A percentile compares a stretch with the other conserved stretches of the same genome.
Conservation (phyloP, 1,139 yeast genomes). For the Dujonia santamariae region DNA sequence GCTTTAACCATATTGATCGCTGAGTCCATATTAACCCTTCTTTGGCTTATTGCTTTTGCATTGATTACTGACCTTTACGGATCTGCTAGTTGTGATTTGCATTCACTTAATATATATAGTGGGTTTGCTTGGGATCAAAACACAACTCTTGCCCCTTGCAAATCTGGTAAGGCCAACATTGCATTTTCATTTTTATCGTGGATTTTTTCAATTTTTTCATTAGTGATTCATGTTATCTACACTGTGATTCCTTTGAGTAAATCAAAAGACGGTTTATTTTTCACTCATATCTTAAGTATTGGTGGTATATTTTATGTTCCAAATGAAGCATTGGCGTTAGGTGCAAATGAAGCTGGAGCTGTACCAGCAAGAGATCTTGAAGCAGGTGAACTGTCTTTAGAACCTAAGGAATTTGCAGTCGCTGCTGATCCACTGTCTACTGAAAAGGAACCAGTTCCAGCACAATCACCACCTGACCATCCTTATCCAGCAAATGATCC, state of each 20-base stretch:
- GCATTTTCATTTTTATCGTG: slow-evolving; percentile 29
- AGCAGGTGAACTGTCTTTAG: slow-evolving; percentile 6
- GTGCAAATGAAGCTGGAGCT: slow-evolving; percentile 1
- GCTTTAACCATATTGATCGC: slow-evolving; percentile 15
- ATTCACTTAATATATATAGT: slow-evolving; percentile 2
- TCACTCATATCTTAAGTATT: neutral
- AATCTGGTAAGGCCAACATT: slow-evolving; percentile 24
- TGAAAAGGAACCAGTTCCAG: neutral
- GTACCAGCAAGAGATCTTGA: slow-evolving; percentile 1
- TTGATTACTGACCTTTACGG: slow-evolving; percentile 25
- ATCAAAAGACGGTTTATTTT: neutral
- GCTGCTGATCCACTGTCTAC: neutral
- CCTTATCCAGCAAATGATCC: neutral
- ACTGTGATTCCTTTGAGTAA: slow-evolving; percentile 19
- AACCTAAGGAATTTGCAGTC: slow-evolving; percentile 4
- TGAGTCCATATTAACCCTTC: slow-evolving; percentile 19
- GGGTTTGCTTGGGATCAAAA: neutral
- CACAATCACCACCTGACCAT: no score
- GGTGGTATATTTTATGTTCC: slow-evolving; percentile 6
- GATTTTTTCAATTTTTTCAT: slow-evolving; percentile 22
- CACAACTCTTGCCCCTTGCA: slow-evolving; percentile 14
- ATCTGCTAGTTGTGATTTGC: slow-evolving; percentile 15
- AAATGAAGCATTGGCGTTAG: neutral
- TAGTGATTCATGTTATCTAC: slow-evolving; percentile 19
- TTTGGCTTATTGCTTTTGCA: slow-evolving; percentile 19